Base-by-base conservation (phyloP, 2,329 filamentous ascomycete species). In the Ophidiomyces ophidiicola region DNA sequence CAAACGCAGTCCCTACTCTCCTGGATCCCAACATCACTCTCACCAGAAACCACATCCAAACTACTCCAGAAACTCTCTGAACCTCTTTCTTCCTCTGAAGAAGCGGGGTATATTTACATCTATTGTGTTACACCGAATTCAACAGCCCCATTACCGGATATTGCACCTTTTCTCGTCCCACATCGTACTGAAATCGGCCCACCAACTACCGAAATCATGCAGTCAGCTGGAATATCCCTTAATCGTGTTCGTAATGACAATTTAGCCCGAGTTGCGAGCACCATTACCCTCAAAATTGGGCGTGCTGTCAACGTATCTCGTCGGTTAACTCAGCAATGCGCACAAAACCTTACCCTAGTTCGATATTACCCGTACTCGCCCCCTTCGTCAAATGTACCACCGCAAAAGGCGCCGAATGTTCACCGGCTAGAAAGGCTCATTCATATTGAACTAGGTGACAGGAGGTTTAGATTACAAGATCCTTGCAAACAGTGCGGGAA, bases 41-140 rank as follows among this genome's bases (percentile, higher is more conserved):
- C 78, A 2, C 77, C 82, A 1, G 67, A 80, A 49, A 81, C 76
- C 0, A 67, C 82, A 0, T 80, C 84, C 0, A 63, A 69, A 4
- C 69, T 96, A 3, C 71, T 88, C 44, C 68, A 79, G 2, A 87
- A 96, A 58, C 69, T 96, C 6, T 74, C 61, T 56, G 90, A 72
- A 66, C 85, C 69, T 1, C 73, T 87, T 32, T 86, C 84, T 0
- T 66, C 74, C 15, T 66, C 71, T 39, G 83, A 90, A 48, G 83
- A 92, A 50, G 68, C 80, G 8, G 90, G 90, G 25, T 98, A 90
- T 63, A 96, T 98, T 49, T 98, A 98, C 70, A 93, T 98, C 60
- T 98, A 96, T 69, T 94, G 88, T 86, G 71, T 94, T 15, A 94
- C 85, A 0, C 78, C 85, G 21, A 68, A 72, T 24, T 71, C 69